Evolutionary conservation across 2,329 filamentous ascomycete genomes (phyloP).

Genomic region (Helicocarpus griseus): DNA sequence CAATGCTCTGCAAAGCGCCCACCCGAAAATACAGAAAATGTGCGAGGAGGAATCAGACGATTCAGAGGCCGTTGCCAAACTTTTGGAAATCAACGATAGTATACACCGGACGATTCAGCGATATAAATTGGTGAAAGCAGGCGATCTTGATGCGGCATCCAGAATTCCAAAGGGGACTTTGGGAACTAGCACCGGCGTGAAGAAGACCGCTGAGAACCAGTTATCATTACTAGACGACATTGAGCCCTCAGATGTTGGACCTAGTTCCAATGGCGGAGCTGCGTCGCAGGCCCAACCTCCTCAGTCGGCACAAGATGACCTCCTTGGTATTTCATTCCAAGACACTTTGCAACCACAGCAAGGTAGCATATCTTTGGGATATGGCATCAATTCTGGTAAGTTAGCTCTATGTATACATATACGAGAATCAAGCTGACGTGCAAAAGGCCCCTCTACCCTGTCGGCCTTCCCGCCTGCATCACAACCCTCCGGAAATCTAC

Average conservation of each 20-base stretch:
- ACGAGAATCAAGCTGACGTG: neutral
- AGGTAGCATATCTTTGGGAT: conserved; percentile 72
- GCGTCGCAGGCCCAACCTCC: conserved; percentile 29
- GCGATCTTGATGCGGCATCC: conserved; percentile 73
- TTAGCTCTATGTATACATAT: neutral
- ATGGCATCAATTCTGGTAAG: conserved; percentile 39
- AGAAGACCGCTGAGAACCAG: conserved; percentile 62
- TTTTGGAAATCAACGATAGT: conserved; percentile 96
- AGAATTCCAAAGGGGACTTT: conserved; percentile 75
- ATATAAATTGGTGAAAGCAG: conserved; percentile 93
- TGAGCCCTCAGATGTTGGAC: conserved; percentile 59
- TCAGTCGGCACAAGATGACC: conserved; percentile 68
- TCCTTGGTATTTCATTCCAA: conserved; percentile 77
- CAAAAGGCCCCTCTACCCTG: conserved; percentile 19
- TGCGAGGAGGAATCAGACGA: conserved; percentile 98
- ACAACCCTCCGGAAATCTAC: conserved; percentile 38
- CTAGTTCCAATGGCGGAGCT: conserved; percentile 37
- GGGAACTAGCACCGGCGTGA: conserved; percentile 55
- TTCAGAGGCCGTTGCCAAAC: conserved; percentile 85
- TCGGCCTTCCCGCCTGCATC: conserved; percentile 23
- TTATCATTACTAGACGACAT: conserved; percentile 91
- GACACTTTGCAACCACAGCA: conserved; percentile 56
- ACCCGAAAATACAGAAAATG: conserved; percentile 99
- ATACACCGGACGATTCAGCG: conserved; percentile 94
- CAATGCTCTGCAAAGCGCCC: conserved; percentile 77